Base-by-base conservation (phyloP, 139 green algal genomes). In the Limnomonas spitsbergensis region DNA sequence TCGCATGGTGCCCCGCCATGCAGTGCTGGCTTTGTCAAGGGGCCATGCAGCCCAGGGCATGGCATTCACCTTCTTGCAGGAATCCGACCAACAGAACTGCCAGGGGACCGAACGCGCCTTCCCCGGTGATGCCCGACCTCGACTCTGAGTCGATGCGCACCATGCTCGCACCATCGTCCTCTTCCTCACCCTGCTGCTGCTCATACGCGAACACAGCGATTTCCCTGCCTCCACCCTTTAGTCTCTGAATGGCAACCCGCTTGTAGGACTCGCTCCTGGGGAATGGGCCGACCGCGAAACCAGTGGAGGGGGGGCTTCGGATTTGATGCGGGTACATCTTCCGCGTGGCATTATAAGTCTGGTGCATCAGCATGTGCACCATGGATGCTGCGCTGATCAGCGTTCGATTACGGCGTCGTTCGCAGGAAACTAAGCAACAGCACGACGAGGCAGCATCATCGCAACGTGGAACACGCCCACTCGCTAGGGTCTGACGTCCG, bases 61-160 rank as follows among this genome's bases (percentile, higher is more conserved):
- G n/a, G n/a, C n/a, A n/a, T n/a, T n/a, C n/a, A n/a, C n/a, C n/a
- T n/a, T n/a, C n/a, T n/a, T n/a, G n/a, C n/a, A 72, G 66, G 29
- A 72, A 72, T 7, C 66, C 66, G 7, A 72, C 66, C 7, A 72
- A 37, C 26, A 72, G 29, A 7, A 72, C 66, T 34, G 66, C 27
- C 29, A 72, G 24, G 9, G 66, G 66, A 14, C 66, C 66, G 24
- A 72, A 72, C 7, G 66, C 29, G 9, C 24, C 66, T 72, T 72
- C 26, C 31, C n/a, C 31, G 9, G 29, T 20, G 66, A 72, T 72
- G 6, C 66, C 66, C 14, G 47, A 61, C 29, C 66, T 72, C 9
- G 66, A 38, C 66, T 72, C 29, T 7, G 6, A 20, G 24, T 72
- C 66, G 66, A 72, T 72, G 26, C 66, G 24, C 7, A 72, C 66